Conservation (phyloP, 352 stramenopile species). For the Detonula confervacea region DNA sequence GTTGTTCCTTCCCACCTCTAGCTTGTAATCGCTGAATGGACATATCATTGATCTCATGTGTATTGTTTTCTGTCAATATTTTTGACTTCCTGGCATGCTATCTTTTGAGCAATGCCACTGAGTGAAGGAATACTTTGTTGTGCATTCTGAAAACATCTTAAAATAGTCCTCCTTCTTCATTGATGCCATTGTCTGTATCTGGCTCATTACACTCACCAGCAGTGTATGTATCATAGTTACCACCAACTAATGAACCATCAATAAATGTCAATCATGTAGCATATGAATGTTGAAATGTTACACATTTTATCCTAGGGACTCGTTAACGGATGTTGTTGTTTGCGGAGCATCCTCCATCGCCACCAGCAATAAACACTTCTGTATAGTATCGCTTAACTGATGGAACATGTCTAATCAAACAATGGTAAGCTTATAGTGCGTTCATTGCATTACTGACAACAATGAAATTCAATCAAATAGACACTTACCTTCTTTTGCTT, state of each 20-base stretch:
- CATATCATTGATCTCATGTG: conserved; percentile 22
- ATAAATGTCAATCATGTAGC: conserved; percentile 5
- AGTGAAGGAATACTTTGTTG: conserved; percentile 12
- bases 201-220: not conserved
- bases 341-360: too few species aligned
- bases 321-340: too few species aligned
- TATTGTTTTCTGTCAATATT: conserved; percentile 21
- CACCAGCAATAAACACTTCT: too few species aligned
- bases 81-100: conserved; percentile 2
- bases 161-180: not conserved
- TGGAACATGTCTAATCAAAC: too few species aligned
- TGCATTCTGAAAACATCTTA: not conserved
- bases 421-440: too few species aligned
- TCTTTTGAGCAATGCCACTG: conserved; percentile 1
- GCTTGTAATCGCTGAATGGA: too few species aligned
- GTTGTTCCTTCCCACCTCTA: too few species aligned
- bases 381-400: too few species aligned
- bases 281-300: not conserved
- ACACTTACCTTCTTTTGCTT: too few species aligned
- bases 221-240: conserved; percentile 7
- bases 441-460: too few species aligned
- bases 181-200: not conserved
- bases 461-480: too few species aligned
- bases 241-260: conserved; percentile 6
- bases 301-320: too few species aligned